These are phyloP conservation scores for Tylopilus plumbeoviolaceoides DNA, from an alignment of 768 basidiomycete genomes.

Conservation along the genomic window DNA sequence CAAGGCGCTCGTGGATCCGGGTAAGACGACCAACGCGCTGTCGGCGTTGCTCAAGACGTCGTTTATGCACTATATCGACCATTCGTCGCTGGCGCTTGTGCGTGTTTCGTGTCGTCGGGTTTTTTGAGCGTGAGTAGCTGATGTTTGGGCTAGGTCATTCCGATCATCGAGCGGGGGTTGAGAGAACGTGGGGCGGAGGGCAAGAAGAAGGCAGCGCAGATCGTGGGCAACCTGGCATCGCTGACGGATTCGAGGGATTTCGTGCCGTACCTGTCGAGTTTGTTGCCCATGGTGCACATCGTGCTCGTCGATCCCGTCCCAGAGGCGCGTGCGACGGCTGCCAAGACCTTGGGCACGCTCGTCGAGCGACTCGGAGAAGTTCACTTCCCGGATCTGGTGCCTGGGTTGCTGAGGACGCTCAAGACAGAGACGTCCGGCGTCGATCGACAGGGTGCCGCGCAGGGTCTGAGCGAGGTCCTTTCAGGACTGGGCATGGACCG, in stretches of 20 bases:
- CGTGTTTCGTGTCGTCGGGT: conserved; percentile 22
- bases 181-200: conserved; percentile 90
- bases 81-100: conserved; percentile 90
- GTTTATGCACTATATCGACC: conserved; percentile 97
- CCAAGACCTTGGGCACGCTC: conserved; percentile 93
- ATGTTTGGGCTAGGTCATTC: conserved; percentile 63
- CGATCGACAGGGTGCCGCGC: conserved; percentile 96
- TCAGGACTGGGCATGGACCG: conserved; percentile 97
- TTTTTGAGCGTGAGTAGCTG: background rate
- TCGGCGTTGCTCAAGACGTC: conserved; percentile 87
- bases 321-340: conserved; percentile 94
- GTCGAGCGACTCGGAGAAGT: conserved; percentile 93
- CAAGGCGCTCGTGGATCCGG: conserved; percentile 93
- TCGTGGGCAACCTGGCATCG: conserved; percentile 94
- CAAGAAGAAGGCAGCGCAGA: conserved; percentile 94
- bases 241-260: conserved; percentile 89
- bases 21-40: conserved; percentile 82
- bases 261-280: conserved; percentile 84
- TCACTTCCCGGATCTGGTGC: conserved; percentile 94
- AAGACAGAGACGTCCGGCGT: conserved; percentile 93
- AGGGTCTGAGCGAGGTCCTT: conserved; percentile 93
- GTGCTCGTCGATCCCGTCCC: conserved; percentile 97
- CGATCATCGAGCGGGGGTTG: conserved; percentile 90
- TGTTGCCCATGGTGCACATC: conserved; percentile 86
- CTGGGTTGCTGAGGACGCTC: conserved; percentile 80